These are phyloP conservation scores for Hymenotorrendiella dingleyae DNA, from an alignment of 2,329 filamentous ascomycete genomes.

Conservation along the genomic window DNA sequence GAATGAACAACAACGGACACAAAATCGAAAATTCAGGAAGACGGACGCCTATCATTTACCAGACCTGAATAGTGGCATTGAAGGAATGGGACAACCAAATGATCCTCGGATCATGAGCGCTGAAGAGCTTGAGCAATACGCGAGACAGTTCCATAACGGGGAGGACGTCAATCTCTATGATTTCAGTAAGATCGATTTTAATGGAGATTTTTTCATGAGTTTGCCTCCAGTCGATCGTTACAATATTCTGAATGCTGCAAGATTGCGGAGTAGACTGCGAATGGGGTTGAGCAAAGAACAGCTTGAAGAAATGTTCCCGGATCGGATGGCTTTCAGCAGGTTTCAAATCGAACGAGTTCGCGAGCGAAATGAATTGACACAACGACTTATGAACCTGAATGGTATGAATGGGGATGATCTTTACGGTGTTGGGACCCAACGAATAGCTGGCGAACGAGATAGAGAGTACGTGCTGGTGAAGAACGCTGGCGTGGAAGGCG, in stretches of 20 bases:
- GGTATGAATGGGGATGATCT: conserved; percentile 79
- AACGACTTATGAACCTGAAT: conserved; percentile 88
- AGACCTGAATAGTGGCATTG: conserved; percentile 70
- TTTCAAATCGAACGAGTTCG: conserved; percentile 94
- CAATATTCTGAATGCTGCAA: conserved; percentile 93
- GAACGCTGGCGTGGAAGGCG: conserved; percentile 90
- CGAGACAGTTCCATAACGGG: conserved; percentile 82
- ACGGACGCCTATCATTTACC: conserved; percentile 95
- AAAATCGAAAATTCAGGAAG: conserved; percentile 75
- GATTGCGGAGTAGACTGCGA: conserved; percentile 77
- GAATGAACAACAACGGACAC: conserved; percentile 66
- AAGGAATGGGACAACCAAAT: conserved; percentile 81
- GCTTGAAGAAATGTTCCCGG: conserved; percentile 91
- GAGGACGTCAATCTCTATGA: conserved; percentile 91
- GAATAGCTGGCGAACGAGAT: conserved; percentile 78
- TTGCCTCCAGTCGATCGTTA: conserved; percentile 86
- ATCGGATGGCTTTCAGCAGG: conserved; percentile 92
- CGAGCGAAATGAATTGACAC: conserved; percentile 90
- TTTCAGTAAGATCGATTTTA: conserved; percentile 98
- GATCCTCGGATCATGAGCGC: conserved; percentile 96
- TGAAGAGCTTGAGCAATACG: conserved; percentile 90
- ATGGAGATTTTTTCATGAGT: conserved; percentile 90
- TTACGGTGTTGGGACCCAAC: conserved; percentile 51
- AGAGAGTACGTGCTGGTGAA: conserved; percentile 95
- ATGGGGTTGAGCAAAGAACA: conserved; percentile 98